Percentiles rank a stretch among this genome's conserved stretches.
phyloP scores from a whole-genome alignment of 352 stramenopile genomes.

The Poterioochromonas sp. region DNA sequence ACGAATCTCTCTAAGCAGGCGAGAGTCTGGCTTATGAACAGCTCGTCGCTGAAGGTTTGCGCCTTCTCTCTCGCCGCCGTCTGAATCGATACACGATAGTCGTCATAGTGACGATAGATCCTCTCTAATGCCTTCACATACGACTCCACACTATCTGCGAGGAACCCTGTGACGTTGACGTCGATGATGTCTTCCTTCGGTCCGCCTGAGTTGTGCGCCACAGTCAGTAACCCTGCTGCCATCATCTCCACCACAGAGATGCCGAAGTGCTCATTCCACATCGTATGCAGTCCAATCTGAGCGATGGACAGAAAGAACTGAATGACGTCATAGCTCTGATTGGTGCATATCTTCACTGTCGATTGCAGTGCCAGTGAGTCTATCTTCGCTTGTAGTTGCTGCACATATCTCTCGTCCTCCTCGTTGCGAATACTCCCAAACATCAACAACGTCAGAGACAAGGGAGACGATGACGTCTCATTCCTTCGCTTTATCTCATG shows the following conservation, averaged over 20 bases:
- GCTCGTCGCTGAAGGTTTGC: no score
- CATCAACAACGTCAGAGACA: conserved; percentile 63
- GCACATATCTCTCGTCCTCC: conserved; percentile 78
- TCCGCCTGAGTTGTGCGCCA: conserved; percentile 94
- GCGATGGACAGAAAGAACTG: conserved; percentile 31
- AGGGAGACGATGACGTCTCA: neutral
- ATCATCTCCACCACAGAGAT: conserved; percentile 99
- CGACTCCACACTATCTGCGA: neutral
- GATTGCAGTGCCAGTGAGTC: conserved; percentile 62
- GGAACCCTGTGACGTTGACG: conserved; percentile 3
- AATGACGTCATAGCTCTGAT: conserved; percentile 83
- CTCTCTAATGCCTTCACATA: neutral
- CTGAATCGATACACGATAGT: no score
- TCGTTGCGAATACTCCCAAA: conserved; percentile 87
- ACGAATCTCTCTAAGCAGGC: no score
- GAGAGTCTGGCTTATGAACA: no score
- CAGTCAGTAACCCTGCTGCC: conserved; percentile 82
- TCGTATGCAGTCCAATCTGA: conserved; percentile 94
- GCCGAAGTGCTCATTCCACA: conserved; percentile 99
- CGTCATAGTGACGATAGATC: no score
- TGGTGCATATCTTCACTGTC: conserved; percentile 83
- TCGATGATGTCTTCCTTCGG: conserved; percentile 83
- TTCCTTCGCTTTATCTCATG: neutral
- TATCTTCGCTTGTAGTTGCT: conserved; percentile 65
- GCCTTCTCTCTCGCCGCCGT: no score